phyloP scores from a whole-genome alignment of 257 asterid genomes.

The Avicennia marina region DNA sequence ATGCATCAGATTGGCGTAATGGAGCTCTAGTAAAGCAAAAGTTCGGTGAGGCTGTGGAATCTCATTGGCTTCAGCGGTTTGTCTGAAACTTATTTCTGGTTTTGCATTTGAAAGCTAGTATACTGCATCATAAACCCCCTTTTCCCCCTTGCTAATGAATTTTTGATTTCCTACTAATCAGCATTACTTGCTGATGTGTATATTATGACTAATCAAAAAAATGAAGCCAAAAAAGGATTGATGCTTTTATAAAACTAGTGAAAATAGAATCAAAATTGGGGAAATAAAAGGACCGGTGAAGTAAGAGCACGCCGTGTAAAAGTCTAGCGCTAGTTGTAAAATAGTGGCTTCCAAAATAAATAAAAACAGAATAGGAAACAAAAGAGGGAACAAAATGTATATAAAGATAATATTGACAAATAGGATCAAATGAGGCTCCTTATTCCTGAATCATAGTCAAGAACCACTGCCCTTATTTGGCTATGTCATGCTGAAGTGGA shows the following conservation, averaged over 20 bases:
- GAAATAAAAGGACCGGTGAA: too few relatives aligned
- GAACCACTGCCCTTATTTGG: background rate
- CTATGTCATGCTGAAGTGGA: background rate
- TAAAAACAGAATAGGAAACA: too few relatives aligned
- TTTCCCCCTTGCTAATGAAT: too few relatives aligned
- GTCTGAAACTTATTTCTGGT: conserved; percentile 27
- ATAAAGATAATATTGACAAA: background rate
- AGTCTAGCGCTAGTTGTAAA: too few relatives aligned
- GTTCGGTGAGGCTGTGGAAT: conserved; percentile 97
- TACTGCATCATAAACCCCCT: background rate
- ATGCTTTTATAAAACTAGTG: too few relatives aligned
- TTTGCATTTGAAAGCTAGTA: conserved; percentile 16
- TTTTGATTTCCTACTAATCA: too few relatives aligned
- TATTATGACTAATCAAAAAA: too few relatives aligned
- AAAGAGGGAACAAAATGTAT: background rate
- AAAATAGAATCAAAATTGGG: too few relatives aligned
- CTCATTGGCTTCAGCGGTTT: conserved; percentile 85
- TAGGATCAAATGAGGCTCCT: conserved; percentile 9
- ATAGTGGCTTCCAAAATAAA: too few relatives aligned
- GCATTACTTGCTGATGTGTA: too few relatives aligned
- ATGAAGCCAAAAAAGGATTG: too few relatives aligned
- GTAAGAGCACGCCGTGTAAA: too few relatives aligned
- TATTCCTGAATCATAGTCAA: background rate
- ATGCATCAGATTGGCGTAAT: conserved; percentile 97
- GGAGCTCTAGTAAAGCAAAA: conserved; percentile 90